phyloP scores from a whole-genome alignment of 768 basidiomycete genomes.

The Neoboletus subvelutipes region DNA sequence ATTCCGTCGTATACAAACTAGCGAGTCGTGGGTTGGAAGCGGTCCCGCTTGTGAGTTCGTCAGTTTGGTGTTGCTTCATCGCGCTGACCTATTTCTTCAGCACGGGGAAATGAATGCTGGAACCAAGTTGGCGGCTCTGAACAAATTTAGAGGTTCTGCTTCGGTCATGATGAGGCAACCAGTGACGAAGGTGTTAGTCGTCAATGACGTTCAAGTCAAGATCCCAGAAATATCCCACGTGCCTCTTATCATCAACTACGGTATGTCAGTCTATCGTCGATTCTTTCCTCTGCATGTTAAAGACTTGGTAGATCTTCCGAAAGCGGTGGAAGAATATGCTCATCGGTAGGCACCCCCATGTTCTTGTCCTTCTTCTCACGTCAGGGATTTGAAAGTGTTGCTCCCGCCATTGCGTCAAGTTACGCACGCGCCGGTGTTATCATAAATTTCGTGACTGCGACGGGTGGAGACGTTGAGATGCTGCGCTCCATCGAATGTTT shows the following conservation, averaged over 20 bases:
- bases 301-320: slow-evolving; percentile 67
- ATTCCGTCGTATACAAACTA: slow-evolving; percentile 88
- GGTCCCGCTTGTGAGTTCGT: slow-evolving; percentile 73
- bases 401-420: slow-evolving; percentile 80
- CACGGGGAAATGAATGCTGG: slow-evolving; percentile 91
- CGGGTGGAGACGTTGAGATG: slow-evolving; percentile 98
- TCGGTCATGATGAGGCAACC: slow-evolving; percentile 64
- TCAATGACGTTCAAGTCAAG: slow-evolving; percentile 94
- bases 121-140: slow-evolving; percentile 76
- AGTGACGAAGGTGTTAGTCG: slow-evolving; percentile 75
- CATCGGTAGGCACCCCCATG: slow-evolving; percentile 61
- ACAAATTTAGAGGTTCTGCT: slow-evolving; percentile 70
- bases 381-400: slow-evolving; percentile 51
- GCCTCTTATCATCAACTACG: slow-evolving; percentile 94
- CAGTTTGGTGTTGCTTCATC: not conserved
- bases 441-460: slow-evolving; percentile 96
- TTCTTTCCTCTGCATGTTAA: slow-evolving; percentile 8
- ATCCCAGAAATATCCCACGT: slow-evolving; percentile 85
- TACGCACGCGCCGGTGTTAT: slow-evolving; percentile 89
- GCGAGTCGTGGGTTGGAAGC: slow-evolving; percentile 84
- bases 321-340: slow-evolving; percentile 96
- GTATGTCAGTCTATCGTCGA: slow-evolving; percentile 37
- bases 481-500: slow-evolving; percentile 97
- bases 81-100: slow-evolving; percentile 39
- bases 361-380: slow-evolving; percentile 4